Conservation (phyloP, 1,284 basidiomycete species). For the Rhodotorula sp. region DNA sequence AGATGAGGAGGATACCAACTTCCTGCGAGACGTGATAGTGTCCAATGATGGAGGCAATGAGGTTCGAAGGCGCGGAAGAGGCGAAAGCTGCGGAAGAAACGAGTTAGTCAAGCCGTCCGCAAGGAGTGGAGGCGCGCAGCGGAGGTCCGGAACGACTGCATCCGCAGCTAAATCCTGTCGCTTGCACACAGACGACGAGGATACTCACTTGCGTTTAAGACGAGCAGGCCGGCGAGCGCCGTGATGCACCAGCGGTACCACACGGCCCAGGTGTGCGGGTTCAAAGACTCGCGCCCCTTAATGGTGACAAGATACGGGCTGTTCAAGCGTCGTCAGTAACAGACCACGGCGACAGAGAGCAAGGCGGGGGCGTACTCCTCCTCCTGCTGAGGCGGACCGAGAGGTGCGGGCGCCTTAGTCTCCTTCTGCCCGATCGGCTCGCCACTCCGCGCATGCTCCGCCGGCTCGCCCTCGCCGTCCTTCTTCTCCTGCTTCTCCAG, state of each 20-base stretch:
- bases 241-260: conserved; percentile 68
- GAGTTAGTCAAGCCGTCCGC: background rate
- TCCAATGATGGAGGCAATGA: conserved; percentile 56
- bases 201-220: conserved; percentile 62
- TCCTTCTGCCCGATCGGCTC: background rate
- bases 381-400: conserved; percentile 26
- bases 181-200: no score
- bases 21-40: conserved; percentile 63
- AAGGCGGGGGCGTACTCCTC: conserved; percentile 39
- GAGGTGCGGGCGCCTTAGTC: background rate
- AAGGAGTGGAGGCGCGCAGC: background rate
- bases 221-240: conserved; percentile 61
- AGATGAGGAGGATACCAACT: conserved; percentile 56
- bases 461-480: background rate
- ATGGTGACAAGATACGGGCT: conserved; percentile 52
- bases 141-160: background rate
- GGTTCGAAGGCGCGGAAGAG: conserved; percentile 61
- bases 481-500: conserved; percentile 18
- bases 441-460: background rate
- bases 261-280: conserved; percentile 62
- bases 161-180: no score
- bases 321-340: background rate
- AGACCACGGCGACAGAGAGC: background rate
- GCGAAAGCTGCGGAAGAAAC: conserved; percentile 57
- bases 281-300: conserved; percentile 56